Evolutionary conservation across 352 stramenopile species (phyloP).

Genomic region (Phytophthora uliginosa): DNA sequence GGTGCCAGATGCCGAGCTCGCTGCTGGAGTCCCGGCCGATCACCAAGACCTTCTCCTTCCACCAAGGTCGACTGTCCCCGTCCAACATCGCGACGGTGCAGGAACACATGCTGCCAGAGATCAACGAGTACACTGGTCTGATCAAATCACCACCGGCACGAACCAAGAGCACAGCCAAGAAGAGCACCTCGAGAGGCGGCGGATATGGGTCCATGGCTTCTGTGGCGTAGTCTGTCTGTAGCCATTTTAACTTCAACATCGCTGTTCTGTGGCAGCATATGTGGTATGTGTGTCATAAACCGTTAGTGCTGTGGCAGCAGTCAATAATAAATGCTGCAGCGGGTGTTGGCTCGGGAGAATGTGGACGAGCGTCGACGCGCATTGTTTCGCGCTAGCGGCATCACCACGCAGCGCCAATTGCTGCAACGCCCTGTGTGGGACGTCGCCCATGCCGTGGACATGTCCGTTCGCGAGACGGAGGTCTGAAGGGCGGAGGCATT

Average conservation of each 20-base stretch:
- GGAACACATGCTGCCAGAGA: conserved; percentile 69
- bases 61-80: conserved; percentile 66
- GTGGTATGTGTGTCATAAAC: background rate
- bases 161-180: conserved; percentile 1
- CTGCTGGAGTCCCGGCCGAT: conserved; percentile 15
- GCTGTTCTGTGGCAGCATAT: conserved; percentile 7
- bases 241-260: background rate
- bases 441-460: conserved; percentile 67
- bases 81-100: conserved; percentile 41
- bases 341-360: conserved; percentile 61
- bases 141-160: conserved; percentile 31
- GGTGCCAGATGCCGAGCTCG: conserved; percentile 23
- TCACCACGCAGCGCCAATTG: conserved; percentile 65
- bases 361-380: conserved; percentile 56
- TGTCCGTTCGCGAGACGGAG: conserved; percentile 69
- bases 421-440: conserved; percentile 68
- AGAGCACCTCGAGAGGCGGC: conserved; percentile 6
- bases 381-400: conserved; percentile 60
- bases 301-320: conserved; percentile 10
- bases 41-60: conserved; percentile 56
- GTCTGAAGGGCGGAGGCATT: conserved; percentile 33
- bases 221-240: background rate
- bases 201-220: conserved; percentile 27
- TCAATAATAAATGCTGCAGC: conserved; percentile 67
- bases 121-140: conserved; percentile 71